These are phyloP conservation scores for Cyclotella atomus DNA, from an alignment of 108 stramenopile genomes.

Conservation along the genomic window DNA sequence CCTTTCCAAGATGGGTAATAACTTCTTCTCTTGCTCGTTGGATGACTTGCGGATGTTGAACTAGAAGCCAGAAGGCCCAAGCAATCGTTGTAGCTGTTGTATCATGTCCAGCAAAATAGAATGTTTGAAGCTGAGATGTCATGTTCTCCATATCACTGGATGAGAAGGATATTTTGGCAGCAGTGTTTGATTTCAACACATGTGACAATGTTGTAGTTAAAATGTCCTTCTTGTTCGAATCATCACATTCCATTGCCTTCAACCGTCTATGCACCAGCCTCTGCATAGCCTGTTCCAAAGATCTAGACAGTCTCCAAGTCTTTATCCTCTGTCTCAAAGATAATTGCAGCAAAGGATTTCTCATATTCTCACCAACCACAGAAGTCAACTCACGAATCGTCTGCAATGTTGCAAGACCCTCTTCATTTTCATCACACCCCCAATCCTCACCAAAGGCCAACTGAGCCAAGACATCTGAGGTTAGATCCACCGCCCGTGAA, in stretches of 20 bases:
- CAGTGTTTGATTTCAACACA: slow-evolving; percentile 24
- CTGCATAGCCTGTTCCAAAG: slow-evolving; percentile 33
- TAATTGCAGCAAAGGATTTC: slow-evolving; percentile 25
- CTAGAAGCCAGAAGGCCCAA: slow-evolving; percentile 52
- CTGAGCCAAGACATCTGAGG: slow-evolving; percentile 42
- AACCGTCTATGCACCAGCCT: slow-evolving; percentile 30
- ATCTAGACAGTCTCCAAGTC: slow-evolving; percentile 26
- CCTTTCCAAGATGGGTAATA: slow-evolving; percentile 12
- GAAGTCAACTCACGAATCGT: slow-evolving; percentile 35
- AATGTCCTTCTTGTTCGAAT: slow-evolving; percentile 25
- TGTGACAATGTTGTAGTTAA: slow-evolving; percentile 22
- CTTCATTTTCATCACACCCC: slow-evolving; percentile 6
- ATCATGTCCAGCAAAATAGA: slow-evolving; percentile 62
- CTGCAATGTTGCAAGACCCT: slow-evolving; percentile 16
- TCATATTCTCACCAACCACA: slow-evolving; percentile 19
- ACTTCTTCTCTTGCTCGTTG: slow-evolving; percentile 29
- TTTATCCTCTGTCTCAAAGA: slow-evolving; percentile 21
- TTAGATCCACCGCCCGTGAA: slow-evolving; percentile 18
- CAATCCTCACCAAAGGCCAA: slow-evolving; percentile 52
- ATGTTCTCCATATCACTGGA: slow-evolving; percentile 40
- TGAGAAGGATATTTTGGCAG: slow-evolving; percentile 6
- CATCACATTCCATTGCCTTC: not conserved
- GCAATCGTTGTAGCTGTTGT: slow-evolving; percentile 56
- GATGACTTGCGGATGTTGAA: slow-evolving; percentile 41
- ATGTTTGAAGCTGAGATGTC: slow-evolving; percentile 53